Evolutionary conservation across 2,329 filamentous ascomycete species (phyloP), one percentile per base, ranked within the genome.

Genomic region (Aschersonia sp.): DNA sequence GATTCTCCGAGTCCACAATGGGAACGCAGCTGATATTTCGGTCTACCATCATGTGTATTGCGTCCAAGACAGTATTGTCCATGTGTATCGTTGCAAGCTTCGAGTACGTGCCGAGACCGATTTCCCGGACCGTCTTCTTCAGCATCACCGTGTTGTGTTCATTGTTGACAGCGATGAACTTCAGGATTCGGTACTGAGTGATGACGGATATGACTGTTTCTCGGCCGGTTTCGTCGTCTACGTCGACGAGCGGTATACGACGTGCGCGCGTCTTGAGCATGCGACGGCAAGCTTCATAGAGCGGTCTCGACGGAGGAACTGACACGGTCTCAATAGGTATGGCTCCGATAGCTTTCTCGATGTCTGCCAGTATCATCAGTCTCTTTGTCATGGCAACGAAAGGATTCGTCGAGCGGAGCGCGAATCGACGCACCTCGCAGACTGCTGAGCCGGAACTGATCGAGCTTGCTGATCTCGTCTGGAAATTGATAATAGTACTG

Each of bases 401-500:
- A 12, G 35, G 35, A 20, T 38, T 38, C 7, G 35, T 12, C 12
- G 12, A 12, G 6, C 12, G 6, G 35, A 7, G 7, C 35, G 6
- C 5, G 40, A 12, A 32, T 4, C 48, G 51, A 57, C 72, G 50
- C 72, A 94, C 89, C 87, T 77, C 91, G 79, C 50, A 98, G 76
- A 61, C 88, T 95, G 68, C 86, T 91, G 52, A 98, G 70, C 44
- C 88, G 83, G 64, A 98, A 96, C 64, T 95, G 86, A 55, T 97
- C 92, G 57, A 98, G 85, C 61, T 91, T 82, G 54, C 82, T 80
- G 51, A 97, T 77, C 50, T 89, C 85, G 55, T 94, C 87, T 2
- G 91, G 92, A 57, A 92, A 94, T 66, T 97, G 89, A 74, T 89
- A 96, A 72, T 98, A 97, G 68, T 98, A 98, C 64, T 97, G 91